Conservation (phyloP, 2,329 filamentous ascomycete species). For the Arthrocladium fulminans region DNA sequence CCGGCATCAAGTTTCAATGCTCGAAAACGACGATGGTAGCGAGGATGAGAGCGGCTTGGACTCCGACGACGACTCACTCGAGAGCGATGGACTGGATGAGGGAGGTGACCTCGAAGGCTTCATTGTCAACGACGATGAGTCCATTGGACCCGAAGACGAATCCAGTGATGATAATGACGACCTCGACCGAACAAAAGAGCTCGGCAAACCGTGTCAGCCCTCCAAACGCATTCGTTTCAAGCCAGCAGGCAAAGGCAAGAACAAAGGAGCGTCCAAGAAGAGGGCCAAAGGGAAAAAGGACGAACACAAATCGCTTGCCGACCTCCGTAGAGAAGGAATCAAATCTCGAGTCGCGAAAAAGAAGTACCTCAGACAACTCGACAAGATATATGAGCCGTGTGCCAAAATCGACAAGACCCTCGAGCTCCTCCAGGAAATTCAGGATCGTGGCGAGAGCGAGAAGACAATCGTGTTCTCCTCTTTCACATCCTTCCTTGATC, state of each 20-base stretch:
- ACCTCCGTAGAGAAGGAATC: constrained; percentile 58
- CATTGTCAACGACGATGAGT: constrained; percentile 44
- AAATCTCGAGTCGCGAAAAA: constrained; percentile 57
- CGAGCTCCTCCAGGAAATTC: constrained; percentile 51
- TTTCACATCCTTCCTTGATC: constrained; percentile 69
- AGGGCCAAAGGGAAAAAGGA: constrained; percentile 29
- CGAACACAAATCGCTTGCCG: constrained; percentile 44
- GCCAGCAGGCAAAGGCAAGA: constrained; percentile 19
- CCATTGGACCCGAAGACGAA: constrained; percentile 39
- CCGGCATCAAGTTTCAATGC: not conserved
- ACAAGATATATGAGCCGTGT: constrained; percentile 61
- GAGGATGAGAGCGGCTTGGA: constrained; percentile 21
- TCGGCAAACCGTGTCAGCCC: constrained; percentile 10
- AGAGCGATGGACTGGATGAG: constrained; percentile 27
- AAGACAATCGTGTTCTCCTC: constrained; percentile 78
- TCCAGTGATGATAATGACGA: constrained; percentile 27
- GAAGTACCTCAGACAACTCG: constrained; percentile 61
- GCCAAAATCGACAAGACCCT: constrained; percentile 64
- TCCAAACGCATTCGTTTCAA: constrained; percentile 11
- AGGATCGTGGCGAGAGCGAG: constrained; percentile 46
- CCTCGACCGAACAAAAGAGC: constrained; percentile 23
- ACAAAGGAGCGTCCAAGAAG: constrained; percentile 17
- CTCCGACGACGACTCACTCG: constrained; percentile 24
- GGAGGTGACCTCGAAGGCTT: constrained; percentile 42
- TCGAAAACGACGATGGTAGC: constrained; percentile 31